Evolutionary conservation across 257 asterid genomes (phyloP).

Genomic region (Apocynum venetum): DNA sequence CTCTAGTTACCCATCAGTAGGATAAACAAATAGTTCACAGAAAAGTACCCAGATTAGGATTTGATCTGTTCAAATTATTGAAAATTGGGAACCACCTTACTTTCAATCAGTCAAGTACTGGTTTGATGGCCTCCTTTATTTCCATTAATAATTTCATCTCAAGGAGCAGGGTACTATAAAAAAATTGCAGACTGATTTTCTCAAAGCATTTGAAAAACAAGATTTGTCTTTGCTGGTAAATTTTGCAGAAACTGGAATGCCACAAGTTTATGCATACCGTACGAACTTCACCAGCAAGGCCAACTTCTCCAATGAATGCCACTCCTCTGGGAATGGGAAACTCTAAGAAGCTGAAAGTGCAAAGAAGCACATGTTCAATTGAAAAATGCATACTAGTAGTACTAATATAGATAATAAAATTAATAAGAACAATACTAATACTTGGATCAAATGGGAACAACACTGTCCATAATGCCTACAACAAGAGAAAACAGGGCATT

Average conservation of each 20-base stretch:
- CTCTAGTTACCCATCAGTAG: background rate
- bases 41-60: background rate
- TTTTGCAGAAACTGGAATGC: background rate
- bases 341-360: conserved; percentile 68
- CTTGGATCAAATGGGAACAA: background rate
- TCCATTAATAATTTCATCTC: background rate
- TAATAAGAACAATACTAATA: no score
- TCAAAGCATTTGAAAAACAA: no score
- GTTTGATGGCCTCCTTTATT: background rate
- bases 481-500: background rate
- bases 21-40: background rate
- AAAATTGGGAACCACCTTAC: background rate
- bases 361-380: background rate
- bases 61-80: background rate
- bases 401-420: no score
- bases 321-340: conserved; percentile 77
- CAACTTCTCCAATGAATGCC: conserved; percentile 89
- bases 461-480: background rate
- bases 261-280: conserved; percentile 38
- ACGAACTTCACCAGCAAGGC: conserved; percentile 91
- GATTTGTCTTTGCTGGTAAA: background rate
- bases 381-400: background rate
- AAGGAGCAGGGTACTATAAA: background rate
- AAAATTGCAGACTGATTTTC: background rate
- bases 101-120: background rate